Base-by-base conservation (phyloP, 768 basidiomycete genomes). In the Phlebiopsis gigantea region DNA sequence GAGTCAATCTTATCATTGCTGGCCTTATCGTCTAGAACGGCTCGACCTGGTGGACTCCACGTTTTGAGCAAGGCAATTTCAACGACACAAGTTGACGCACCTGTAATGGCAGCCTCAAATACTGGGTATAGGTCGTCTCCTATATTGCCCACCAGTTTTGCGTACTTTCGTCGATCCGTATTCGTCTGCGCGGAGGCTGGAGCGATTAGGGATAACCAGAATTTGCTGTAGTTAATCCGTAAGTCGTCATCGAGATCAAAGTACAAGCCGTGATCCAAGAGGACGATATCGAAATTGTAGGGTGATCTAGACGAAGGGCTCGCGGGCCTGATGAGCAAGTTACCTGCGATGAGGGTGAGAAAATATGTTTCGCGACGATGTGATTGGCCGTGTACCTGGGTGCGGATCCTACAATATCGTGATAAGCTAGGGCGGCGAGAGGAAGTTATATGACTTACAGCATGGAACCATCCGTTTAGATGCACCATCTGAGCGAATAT, bases 401-500 rank as follows among this genome's bases (percentile, higher is more conserved):
- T 96, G 95, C 29, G 93, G 92, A 66, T 96, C 94, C 83, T 92
- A 70, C 4, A 21, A n/a, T 5, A 21, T 12, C 5, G 15, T n/a
- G 29, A 29, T 21, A 19, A 21, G 26, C 25, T 12, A 39, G 34
- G 47, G 9, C 10, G 10, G 26, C 15, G 4, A 48, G 12, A 19
- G 14, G 4, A 30, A 1, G 10, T 6, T 19, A 44, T 15, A 30
- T 30, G 1, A 72, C 86, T 69, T 65, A 89, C 88, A 41, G 84
- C 87, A 73, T 88, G 87, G 68, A 90, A 90, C 83, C 87, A 93
- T 17, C 95, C 95, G 68, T 96, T 91, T 43, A 97, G 68, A 66
- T 98, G 96, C 10, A 98, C 92, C 97, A 98, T 98, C 66, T 84
- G 86, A 49, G 83, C 88, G 67, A 98, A 98, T 65, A 99, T 96